Percentiles rank a stretch among this genome's conserved stretches.
phyloP scores from a whole-genome alignment of 768 basidiomycete species.

The Macrocybe gigantea region DNA sequence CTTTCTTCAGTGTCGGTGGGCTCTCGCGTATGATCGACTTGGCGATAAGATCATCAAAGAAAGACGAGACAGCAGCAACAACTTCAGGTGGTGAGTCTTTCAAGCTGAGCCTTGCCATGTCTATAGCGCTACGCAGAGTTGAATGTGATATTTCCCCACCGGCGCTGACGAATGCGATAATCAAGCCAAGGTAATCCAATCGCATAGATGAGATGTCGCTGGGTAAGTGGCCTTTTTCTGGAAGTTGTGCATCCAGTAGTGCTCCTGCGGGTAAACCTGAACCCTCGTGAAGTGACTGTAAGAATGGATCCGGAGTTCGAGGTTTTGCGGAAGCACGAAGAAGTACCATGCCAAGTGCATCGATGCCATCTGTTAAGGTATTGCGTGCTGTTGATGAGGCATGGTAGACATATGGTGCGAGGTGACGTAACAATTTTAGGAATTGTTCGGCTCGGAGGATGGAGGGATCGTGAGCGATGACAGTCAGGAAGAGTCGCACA shows the following conservation, averaged over 20 bases:
- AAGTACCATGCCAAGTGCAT: slow-evolving; percentile 57
- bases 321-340: slow-evolving; percentile 37
- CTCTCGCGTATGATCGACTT: slow-evolving; percentile 42
- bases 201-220: slow-evolving; percentile 57
- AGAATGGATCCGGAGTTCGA: slow-evolving; percentile 31
- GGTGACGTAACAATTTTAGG: slow-evolving; percentile 50
- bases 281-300: slow-evolving; percentile 14
- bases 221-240: slow-evolving; percentile 39
- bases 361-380: slow-evolving; percentile 61
- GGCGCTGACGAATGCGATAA: slow-evolving; percentile 40
- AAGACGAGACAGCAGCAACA: slow-evolving; percentile 37
- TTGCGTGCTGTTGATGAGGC: slow-evolving; percentile 45
- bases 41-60: slow-evolving; percentile 48
- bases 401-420: slow-evolving; percentile 54
- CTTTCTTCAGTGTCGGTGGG: slow-evolving; percentile 39
- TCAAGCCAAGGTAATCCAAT: slow-evolving; percentile 55
- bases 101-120: slow-evolving; percentile 50
- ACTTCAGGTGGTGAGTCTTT: slow-evolving; percentile 40
- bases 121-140: slow-evolving; percentile 41
- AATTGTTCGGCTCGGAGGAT: slow-evolving; percentile 68
- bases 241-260: slow-evolving; percentile 25
- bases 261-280: slow-evolving; percentile 9
- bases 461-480: slow-evolving; percentile 70
- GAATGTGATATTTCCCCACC: slow-evolving; percentile 43
- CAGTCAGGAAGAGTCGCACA: slow-evolving; percentile 67